These are phyloP conservation scores for Urtica urens DNA, from an alignment of 306 rosid genomes.

Conservation along the genomic window DNA sequence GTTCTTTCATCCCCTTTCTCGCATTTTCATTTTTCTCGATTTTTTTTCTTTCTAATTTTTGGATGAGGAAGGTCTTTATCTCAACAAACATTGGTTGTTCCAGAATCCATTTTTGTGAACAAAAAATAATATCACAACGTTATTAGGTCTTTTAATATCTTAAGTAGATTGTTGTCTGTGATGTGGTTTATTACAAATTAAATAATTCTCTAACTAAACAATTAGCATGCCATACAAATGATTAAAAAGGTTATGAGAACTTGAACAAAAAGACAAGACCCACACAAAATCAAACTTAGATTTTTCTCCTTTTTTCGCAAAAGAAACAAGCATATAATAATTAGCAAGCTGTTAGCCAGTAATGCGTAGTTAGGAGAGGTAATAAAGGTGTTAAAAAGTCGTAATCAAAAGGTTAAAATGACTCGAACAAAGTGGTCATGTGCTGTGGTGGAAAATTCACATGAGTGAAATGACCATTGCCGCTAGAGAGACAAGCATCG, in stretches of 20 bases:
- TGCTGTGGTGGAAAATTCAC: constrained; percentile 17
- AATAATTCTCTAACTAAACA: no score
- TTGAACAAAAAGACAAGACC: background rate
- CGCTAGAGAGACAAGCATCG: constrained; percentile 8
- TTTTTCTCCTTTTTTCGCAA: background rate
- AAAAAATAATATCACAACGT: no score
- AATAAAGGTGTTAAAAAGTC: constrained; percentile 18
- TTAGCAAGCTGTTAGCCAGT: constrained; percentile 8
- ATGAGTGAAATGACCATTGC: constrained; percentile 9
- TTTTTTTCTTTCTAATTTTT: background rate
- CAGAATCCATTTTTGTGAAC: no score
- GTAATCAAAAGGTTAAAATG: constrained; percentile 24
- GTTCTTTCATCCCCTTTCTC: background rate
- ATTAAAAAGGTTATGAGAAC: background rate
- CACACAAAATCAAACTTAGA: background rate
- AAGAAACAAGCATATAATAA: constrained; percentile 6
- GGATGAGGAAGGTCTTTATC: no score
- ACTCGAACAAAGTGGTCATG: constrained; percentile 8
- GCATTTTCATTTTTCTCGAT: background rate
- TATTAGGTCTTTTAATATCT: no score
- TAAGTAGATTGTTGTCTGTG: background rate
- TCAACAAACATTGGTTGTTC: no score
- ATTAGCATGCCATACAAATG: background rate
- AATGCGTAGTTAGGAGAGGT: constrained; percentile 23
- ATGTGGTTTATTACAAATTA: background rate